Evolutionary conservation across 1,284 basidiomycete species (phyloP).

Genomic region (Malassezia yamatoensis): DNA sequence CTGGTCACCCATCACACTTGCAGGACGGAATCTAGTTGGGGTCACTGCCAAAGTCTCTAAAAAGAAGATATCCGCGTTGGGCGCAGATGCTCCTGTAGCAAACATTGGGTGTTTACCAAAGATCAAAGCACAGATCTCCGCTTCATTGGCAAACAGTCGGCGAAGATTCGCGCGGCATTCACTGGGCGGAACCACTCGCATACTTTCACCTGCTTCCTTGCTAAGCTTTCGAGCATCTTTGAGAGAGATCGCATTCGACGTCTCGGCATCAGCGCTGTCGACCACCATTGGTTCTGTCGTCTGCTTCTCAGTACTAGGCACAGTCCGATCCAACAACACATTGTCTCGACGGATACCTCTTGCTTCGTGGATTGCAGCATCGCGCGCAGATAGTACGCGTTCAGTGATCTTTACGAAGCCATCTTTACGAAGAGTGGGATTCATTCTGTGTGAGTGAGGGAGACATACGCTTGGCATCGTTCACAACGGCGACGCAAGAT

Average conservation of each 20-base stretch:
- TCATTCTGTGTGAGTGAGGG: slow-evolving; percentile 54
- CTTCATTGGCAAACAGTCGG: slow-evolving; percentile 74
- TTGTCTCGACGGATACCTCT: slow-evolving; percentile 51
- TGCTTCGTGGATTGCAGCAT: slow-evolving; percentile 60
- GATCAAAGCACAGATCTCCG: slow-evolving; percentile 68
- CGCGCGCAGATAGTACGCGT: slow-evolving; percentile 71
- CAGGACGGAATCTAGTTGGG: slow-evolving; percentile 90
- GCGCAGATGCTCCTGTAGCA: slow-evolving; percentile 48
- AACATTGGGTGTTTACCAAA: slow-evolving; percentile 88
- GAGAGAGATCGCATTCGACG: slow-evolving; percentile 50
- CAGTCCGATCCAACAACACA: slow-evolving; percentile 12
- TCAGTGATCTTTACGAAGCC: slow-evolving; percentile 89
- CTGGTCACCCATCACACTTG: slow-evolving; percentile 80
- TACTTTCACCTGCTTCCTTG: slow-evolving; percentile 49
- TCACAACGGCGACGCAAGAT: slow-evolving; percentile 61
- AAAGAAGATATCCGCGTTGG: slow-evolving; percentile 93
- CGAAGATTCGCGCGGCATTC: slow-evolving; percentile 90
- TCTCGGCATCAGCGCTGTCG: slow-evolving; percentile 49
- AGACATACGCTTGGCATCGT: slow-evolving; percentile 68
- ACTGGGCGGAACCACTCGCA: slow-evolving; percentile 76
- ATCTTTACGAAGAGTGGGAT: slow-evolving; percentile 83
- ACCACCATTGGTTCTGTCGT: slow-evolving; percentile 13
- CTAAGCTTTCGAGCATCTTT: slow-evolving; percentile 33
- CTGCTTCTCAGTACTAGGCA: background rate
- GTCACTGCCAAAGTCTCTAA: slow-evolving; percentile 82